These are phyloP conservation scores for Nakataea oryzae DNA, from an alignment of 2,329 filamentous ascomycete species.

Conservation along the genomic window DNA sequence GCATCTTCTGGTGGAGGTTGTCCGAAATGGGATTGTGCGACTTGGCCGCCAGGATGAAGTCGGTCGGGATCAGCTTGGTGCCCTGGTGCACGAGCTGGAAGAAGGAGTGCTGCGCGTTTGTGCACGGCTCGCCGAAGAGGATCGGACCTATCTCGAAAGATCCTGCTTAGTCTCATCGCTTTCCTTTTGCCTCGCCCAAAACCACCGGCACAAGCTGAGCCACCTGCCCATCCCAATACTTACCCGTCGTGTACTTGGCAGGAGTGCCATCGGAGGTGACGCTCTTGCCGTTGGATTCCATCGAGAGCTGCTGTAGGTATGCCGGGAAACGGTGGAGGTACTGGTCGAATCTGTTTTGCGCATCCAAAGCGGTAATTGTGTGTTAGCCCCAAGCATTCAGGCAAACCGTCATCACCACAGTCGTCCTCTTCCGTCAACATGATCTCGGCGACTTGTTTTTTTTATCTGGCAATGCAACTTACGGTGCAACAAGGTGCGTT, in stretches of 20 bases:
- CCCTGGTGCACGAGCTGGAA: conserved; percentile 99
- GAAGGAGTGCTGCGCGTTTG: conserved; percentile 99
- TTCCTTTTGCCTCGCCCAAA: neutral
- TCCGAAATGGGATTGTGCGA: conserved; percentile 91
- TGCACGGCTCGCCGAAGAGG: conserved; percentile 95
- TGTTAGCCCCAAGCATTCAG: neutral
- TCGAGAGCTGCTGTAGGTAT: conserved; percentile 97
- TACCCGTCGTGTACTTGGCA: conserved; percentile 90
- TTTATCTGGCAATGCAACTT: conserved; percentile 26
- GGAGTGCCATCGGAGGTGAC: conserved; percentile 82
- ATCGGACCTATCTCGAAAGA: conserved; percentile 49
- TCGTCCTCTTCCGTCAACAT: neutral
- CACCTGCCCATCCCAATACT: conserved; percentile 7
- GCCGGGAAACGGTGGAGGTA: conserved; percentile 98
- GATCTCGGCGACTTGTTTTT: neutral
- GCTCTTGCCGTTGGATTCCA: conserved; percentile 99
- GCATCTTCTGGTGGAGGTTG: conserved; percentile 94
- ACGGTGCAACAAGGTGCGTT: conserved; percentile 93
- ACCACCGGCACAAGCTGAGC: neutral
- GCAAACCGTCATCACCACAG: neutral
- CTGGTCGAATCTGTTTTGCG: conserved; percentile 71
- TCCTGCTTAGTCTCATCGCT: neutral
- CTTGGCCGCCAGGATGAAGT: conserved; percentile 94
- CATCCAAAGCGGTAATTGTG: neutral
- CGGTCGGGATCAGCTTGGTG: conserved; percentile 95